Evolutionary conservation across 2,329 filamentous ascomycete genomes (phyloP).

Genomic region (Pestalotiopsis sp.): DNA sequence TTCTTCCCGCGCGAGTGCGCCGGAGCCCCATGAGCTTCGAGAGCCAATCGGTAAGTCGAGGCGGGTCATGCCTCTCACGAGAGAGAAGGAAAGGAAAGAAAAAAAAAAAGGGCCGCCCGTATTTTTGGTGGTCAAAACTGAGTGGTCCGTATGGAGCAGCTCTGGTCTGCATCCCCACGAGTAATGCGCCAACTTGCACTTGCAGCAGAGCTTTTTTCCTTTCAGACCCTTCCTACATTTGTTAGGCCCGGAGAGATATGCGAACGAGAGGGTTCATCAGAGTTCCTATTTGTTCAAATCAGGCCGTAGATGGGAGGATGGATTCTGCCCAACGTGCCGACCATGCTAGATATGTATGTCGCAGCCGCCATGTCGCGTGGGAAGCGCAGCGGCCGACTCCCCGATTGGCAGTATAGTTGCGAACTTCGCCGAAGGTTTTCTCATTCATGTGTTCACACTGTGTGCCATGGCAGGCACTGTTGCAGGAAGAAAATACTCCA

Average conservation of each 20-base stretch:
- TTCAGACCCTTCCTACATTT: conserved; percentile 6
- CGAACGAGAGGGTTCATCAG: conserved; percentile 1
- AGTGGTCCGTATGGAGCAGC: neutral
- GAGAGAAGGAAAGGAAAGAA: neutral
- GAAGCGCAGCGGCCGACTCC: neutral
- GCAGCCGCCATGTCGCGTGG: conserved; percentile 7
- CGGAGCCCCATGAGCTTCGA: neutral
- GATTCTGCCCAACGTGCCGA: conserved; percentile 10
- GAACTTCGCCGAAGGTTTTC: neutral
- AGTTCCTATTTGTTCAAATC: conserved; percentile 3
- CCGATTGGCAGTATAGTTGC: conserved; percentile 8
- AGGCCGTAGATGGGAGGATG: neutral
- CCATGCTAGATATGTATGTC: conserved; percentile 10
- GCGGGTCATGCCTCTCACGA: conserved; percentile 8
- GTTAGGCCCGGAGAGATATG: conserved; percentile 2
- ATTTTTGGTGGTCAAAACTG: neutral
- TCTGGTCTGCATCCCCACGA: neutral
- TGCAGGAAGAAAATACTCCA: neutral
- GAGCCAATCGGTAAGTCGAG: conserved; percentile 9
- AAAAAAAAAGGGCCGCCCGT: neutral
- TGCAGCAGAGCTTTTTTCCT: neutral
- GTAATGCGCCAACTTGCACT: conserved; percentile 6
- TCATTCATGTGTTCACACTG: neutral
- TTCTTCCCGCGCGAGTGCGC: neutral
- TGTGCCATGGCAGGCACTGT: conserved; percentile 1